Base-by-base conservation (phyloP, 495 filamentous ascomycete genomes). In the Aspergillus saccharolyticus region DNA sequence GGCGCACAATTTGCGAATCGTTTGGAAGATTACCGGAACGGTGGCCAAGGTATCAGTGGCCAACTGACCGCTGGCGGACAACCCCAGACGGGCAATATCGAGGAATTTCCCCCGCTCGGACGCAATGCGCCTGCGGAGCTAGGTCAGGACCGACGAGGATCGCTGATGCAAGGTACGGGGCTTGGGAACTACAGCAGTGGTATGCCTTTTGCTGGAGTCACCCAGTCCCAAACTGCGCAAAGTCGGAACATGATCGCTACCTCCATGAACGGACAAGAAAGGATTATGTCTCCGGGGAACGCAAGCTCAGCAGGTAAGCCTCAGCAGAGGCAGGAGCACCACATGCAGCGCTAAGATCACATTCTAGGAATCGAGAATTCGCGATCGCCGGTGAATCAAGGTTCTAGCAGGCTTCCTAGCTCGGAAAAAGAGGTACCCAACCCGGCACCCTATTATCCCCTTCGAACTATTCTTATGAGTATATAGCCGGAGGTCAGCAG, bases 91-190 rank as follows among this genome's bases (percentile, higher is more conserved):
- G 83, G 76, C 55, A 86, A 80, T 60, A 85, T 87, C 19, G 90
- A 96, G 20, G 91, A 95, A 10, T 95, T 95, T 53, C 91, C 91
- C 44, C 87, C 91, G 12, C 73, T 94, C 52, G 87, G 89, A 50
- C 83, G 89, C 55, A 85, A 83, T 55, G 78, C 79, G 24, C 82
- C 85, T 54, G 85, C 85, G 24, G 90, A 94, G 15, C 77, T 88
- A 56, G 83, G 81, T 24, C 86, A 87, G 58, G 88, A 90, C 58
- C 81, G 84, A 42, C 75, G 78, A 52, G 79, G 75, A 4, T 83
- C 75, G 60, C 63, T 90, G 67, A 83, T 87, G 72, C 86, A 86
- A 59, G 80, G 76, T 65, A 74, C 87, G 33, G 83, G 79, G 1
- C 89, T 90, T 66, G 84, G 84, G 24, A 74, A 73, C 54, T 83